Evolutionary conservation across 1,139 yeast genomes (phyloP).

Genomic region (Kurtzmaniella natalensis): DNA sequence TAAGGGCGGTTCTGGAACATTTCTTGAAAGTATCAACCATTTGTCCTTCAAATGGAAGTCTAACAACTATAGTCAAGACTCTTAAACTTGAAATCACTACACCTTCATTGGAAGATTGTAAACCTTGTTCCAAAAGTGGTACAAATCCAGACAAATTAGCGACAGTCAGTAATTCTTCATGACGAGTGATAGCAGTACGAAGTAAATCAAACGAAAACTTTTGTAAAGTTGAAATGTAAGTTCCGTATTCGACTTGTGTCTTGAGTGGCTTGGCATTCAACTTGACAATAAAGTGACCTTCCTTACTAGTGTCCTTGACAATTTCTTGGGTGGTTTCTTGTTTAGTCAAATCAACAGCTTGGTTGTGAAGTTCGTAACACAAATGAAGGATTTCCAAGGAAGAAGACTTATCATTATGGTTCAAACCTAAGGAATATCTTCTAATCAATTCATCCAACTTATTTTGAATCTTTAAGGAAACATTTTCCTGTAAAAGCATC

Average conservation of each 20-base stretch:
- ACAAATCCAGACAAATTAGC: constrained; percentile 68
- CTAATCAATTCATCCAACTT: constrained; percentile 77
- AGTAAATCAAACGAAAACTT: constrained; percentile 76
- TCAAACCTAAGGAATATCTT: constrained; percentile 73
- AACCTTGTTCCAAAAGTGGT: constrained; percentile 61
- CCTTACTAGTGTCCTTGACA: constrained; percentile 18
- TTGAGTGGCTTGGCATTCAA: constrained; percentile 55
- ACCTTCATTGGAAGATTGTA: constrained; percentile 67
- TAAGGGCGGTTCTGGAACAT: constrained; percentile 61
- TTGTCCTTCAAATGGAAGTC: constrained; percentile 59
- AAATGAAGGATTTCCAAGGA: constrained; percentile 60
- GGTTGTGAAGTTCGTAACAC: constrained; percentile 69
- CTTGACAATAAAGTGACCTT: constrained; percentile 67
- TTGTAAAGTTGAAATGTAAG: constrained; percentile 58
- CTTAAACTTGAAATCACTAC: constrained; percentile 67
- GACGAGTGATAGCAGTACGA: constrained; percentile 64
- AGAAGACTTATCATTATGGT: constrained; percentile 60
- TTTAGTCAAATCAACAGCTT: constrained; percentile 27
- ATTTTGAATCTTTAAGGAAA: constrained; percentile 64
- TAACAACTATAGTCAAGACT: constrained; percentile 56
- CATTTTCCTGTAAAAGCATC: constrained; percentile 57
- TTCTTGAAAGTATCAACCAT: constrained; percentile 49
- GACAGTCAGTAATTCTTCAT: constrained; percentile 51
- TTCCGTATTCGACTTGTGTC: constrained; percentile 47
- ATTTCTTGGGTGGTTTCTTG: constrained; percentile 10